These are phyloP conservation scores for Bipolaris cookei DNA, from an alignment of 2,329 filamentous ascomycete genomes.

Conservation along the genomic window DNA sequence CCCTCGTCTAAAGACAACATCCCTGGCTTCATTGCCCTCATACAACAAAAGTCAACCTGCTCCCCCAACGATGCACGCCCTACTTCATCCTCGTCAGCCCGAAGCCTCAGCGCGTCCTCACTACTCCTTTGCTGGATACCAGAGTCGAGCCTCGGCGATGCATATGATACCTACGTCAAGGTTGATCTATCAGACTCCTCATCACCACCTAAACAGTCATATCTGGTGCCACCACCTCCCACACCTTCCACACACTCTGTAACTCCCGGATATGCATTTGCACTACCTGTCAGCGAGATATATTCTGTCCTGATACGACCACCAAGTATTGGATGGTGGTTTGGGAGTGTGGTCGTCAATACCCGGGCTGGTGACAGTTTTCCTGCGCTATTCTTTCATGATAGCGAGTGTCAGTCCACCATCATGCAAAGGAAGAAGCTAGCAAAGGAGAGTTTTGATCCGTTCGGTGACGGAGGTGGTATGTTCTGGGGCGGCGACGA, in stretches of 20 bases:
- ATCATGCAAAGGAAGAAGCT: slow-evolving; percentile 91
- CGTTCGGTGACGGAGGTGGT: slow-evolving; percentile 81
- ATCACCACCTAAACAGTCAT: slow-evolving; percentile 81
- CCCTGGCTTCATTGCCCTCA: slow-evolving; percentile 85
- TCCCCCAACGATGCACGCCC: slow-evolving; percentile 42
- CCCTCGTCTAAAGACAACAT: slow-evolving; percentile 96
- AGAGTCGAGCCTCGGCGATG: slow-evolving; percentile 84
- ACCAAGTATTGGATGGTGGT: slow-evolving; percentile 97
- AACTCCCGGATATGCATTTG: slow-evolving; percentile 84
- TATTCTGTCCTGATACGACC: slow-evolving; percentile 90
- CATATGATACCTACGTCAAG: slow-evolving; percentile 87
- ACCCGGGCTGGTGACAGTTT: slow-evolving; percentile 89
- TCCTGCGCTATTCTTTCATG: slow-evolving; percentile 95
- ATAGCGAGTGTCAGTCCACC: slow-evolving; percentile 94
- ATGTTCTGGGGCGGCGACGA: slow-evolving; percentile 99
- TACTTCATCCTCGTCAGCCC: slow-evolving; percentile 52
- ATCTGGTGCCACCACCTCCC: slow-evolving; percentile 89
- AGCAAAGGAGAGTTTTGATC: slow-evolving; percentile 84
- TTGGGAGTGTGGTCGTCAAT: slow-evolving; percentile 93
- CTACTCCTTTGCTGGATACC: slow-evolving; percentile 93
- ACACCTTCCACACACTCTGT: slow-evolving; percentile 78
- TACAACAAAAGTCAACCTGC: slow-evolving; percentile 76
- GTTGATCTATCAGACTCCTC: slow-evolving; percentile 86
- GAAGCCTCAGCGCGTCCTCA: slow-evolving; percentile 65
- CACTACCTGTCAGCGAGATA: slow-evolving; percentile 85